Base-by-base conservation (phyloP, 345 rosid genomes). In the Rhizophora mangle region DNA sequence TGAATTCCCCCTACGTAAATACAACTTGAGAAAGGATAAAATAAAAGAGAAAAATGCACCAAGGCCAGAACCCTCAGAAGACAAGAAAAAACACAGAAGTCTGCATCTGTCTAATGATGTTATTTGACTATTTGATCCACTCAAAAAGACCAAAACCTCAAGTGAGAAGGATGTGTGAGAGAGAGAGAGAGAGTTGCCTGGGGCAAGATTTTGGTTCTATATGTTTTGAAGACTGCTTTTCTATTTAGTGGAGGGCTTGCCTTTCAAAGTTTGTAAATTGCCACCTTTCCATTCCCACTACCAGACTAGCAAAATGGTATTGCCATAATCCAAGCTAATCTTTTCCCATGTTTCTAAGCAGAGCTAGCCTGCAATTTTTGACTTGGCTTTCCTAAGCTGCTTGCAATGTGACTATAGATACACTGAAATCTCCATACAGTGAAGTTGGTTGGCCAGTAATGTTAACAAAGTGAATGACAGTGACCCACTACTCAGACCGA, bases 71-170 rank as follows among this genome's bases (percentile, higher is more conserved):
- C 4, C 49, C 13, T 13, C 5, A 43, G 24, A 27, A 72, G 84
- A 85, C 85, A 83, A 26, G 86, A 82, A 81, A 81, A 72, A 82
- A 85, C 80, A 82, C 74, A 31, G 46, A 13, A 60, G 84, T 87
- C 85, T 62, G 60, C 6, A 43, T 81, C 68, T 85, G 86, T 84
- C 82, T 79, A 57, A 85, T 78, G 82, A 78, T 69, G 65, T 69
- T 75, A 81, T 82, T 43, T 87, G 87, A 85, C 87, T 61, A 3
- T n/a, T 29, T 55, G 58, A 32, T 75, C 80, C 79, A 80, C 81
- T 75, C 76, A 72, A 62, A 58, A 73, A 46, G 74, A 63, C 69
- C 67, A 61, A 53, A 43, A 69, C 68, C 64, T 39, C 51, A 52
- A 64, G 75, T 59, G 67, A 61, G 57, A 56, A 47, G 62, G 63